Evolutionary conservation across 2,329 filamentous ascomycete genomes (phyloP).

Genomic region (Penicillium digitatum): DNA sequence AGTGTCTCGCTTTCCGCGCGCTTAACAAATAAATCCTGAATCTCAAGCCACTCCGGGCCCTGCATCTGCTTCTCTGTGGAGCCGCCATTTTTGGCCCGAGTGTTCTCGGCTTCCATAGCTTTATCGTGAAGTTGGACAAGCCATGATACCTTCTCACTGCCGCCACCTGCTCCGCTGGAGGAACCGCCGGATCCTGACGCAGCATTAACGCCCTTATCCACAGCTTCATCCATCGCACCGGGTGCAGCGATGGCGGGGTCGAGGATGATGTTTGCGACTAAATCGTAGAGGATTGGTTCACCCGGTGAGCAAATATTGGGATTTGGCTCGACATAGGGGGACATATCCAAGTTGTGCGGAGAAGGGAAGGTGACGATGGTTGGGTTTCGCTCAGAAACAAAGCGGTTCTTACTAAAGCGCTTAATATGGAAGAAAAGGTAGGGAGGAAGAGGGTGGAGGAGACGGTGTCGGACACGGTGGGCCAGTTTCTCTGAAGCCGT

Average conservation of each 20-base stretch:
- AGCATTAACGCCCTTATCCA: conserved; percentile 37
- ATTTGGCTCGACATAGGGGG: conserved; percentile 86
- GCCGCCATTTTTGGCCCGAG: conserved; percentile 25
- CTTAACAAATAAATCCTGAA: conserved; percentile 91
- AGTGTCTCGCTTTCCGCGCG: conserved; percentile 82
- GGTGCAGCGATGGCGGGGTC: conserved; percentile 57
- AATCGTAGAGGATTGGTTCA: conserved; percentile 89
- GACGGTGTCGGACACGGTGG: conserved; percentile 80
- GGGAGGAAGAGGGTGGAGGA: conserved; percentile 85
- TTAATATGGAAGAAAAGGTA: conserved; percentile 94
- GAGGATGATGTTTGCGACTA: conserved; percentile 82
- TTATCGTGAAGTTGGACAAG: conserved; percentile 85
- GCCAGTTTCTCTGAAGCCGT: conserved; percentile 83
- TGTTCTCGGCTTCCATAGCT: conserved; percentile 48
- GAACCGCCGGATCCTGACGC: conserved; percentile 35
- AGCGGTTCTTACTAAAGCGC: conserved; percentile 94
- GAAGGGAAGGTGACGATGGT: conserved; percentile 97
- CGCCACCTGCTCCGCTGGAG: conserved; percentile 69
- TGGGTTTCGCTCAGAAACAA: conserved; percentile 90
- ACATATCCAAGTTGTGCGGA: conserved; percentile 75
- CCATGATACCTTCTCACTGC: conserved; percentile 90
- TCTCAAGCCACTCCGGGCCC: conserved; percentile 80
- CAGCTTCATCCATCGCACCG: conserved; percentile 52
- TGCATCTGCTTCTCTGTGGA: conserved; percentile 33
- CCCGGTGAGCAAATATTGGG: conserved; percentile 64